Evolutionary conservation across 1,139 yeast species (phyloP).

Genomic region (Pichia sp.): DNA sequence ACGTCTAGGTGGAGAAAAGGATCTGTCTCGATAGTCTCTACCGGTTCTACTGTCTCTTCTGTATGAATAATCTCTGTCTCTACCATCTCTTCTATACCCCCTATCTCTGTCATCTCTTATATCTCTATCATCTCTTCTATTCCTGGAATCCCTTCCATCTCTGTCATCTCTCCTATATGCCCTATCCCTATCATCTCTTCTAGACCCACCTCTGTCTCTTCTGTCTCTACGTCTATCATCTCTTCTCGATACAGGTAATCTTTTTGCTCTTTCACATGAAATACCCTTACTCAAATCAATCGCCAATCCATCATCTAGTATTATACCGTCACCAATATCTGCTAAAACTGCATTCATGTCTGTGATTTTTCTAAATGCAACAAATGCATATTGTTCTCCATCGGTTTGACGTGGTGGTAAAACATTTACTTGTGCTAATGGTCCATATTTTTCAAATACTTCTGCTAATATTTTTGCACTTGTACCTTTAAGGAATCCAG

Average conservation of each 20-base stretch:
- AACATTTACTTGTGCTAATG: slow-evolving; percentile 58
- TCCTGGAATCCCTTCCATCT: slow-evolving; percentile 16
- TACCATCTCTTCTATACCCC: slow-evolving; percentile 23
- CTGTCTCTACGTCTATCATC: neutral
- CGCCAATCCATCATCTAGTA: slow-evolving; percentile 28
- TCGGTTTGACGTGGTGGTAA: slow-evolving; percentile 64
- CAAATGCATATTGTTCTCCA: slow-evolving; percentile 67
- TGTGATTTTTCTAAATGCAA: slow-evolving; percentile 52
- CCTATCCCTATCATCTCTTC: slow-evolving; percentile 20
- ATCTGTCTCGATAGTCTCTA: neutral
- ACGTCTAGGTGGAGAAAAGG: neutral
- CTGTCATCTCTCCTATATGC: slow-evolving; percentile 15
- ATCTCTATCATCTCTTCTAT: slow-evolving; percentile 17
- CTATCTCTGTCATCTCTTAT: slow-evolving; percentile 15
- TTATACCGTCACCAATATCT: slow-evolving; percentile 38
- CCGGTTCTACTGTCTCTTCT: neutral
- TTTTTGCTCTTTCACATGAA: slow-evolving; percentile 54
- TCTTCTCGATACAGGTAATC: slow-evolving; percentile 40
- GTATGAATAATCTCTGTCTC: slow-evolving; percentile 20
- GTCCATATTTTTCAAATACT: slow-evolving; percentile 65
- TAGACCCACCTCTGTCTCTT: slow-evolving; percentile 11
- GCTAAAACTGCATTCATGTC: slow-evolving; percentile 60
- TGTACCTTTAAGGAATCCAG: slow-evolving; percentile 52
- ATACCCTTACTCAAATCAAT: slow-evolving; percentile 36
- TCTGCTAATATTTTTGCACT: slow-evolving; percentile 64